Base-by-base conservation (phyloP, 2,329 filamentous ascomycete species). In the Nectriaceae sp. region DNA sequence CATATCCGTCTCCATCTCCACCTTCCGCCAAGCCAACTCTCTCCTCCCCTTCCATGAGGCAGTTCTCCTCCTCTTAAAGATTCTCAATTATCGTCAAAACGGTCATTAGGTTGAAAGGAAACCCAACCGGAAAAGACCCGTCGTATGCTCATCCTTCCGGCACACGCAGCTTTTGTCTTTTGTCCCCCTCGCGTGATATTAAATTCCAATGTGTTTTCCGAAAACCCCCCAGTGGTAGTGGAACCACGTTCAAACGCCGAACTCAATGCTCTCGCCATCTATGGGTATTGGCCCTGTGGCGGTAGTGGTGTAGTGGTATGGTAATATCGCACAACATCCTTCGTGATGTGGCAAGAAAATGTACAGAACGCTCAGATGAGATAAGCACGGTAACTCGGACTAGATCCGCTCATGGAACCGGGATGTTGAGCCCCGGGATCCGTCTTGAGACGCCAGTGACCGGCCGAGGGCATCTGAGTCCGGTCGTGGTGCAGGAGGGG, bases 371-470 rank as follows among this genome's bases (percentile, higher is more conserved):
- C 60, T 57, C 53, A 57, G 59, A 57, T 51, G 45, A 48, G 44
- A 49, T 11, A 37, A 37, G 33, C 18, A 31, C 26, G 26, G 6
- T 19, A 21, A 21, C 11, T 42, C 21, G 40, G 33, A 10, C 56
- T 51, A 65, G 39, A 65, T 65, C 47, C 62, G 55, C 53, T 65
- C 62, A 24, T 59, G 55, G 45, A 65, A 65, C 36, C 62, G 57
- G 36, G 62, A 65, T 29, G 62, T 53, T 18, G 62, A 64, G 21
- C 53, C 54, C 44, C 49, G 52, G 11, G 62, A 62, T 26, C 59
- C 62, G 21, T 61, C 60, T 20, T 44, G 55, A 4, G 56, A 60
- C 22, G 35, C 24, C 26, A 54, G 18, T 37, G 60, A 61, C 21
- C 48, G 55, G 55, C 61, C 48, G 44, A 58, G 54, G 49, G 55